Evolutionary conservation across 169 alveolate species (phyloP), one percentile per base, ranked within the genome.

Genomic region (Plasmodium gonderi): DNA sequence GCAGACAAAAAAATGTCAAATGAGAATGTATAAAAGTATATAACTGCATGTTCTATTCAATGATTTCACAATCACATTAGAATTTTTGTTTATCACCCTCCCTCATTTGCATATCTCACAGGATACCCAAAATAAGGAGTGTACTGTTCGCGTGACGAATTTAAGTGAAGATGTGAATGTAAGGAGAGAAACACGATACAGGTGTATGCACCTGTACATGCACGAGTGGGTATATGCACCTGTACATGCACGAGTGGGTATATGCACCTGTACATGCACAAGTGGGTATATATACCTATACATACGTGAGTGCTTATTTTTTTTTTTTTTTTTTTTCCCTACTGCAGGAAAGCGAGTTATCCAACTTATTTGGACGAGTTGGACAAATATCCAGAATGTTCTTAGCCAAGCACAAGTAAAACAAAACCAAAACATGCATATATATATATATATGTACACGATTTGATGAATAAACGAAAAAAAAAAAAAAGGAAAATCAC

Each of bases 71-170:
- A 2, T 0, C 7, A 14, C 4, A 38, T 29, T 47, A 14, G 3
- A 42, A 42, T 2, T 51, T 38, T 54, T 72, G 20, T 31, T 74
- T 91, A 60, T 92, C 64, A 45, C 85, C 54, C n/a, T 80, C 91
- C 78, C 79, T 91, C 20, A 45, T 79, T 60, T 51, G 42, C n/a
- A 65, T 85, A 54, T 72, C 90, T 54, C 65, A 79, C 11, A 80
- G 79, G 79, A 87, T 4, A 65, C 91, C 23, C 95, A 91, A 49
- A 85, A 96, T 82, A 98, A 97, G 72, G 98, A 97, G 72, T 95
- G 97, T 91, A 97, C 98, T 17, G 95, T 97, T 79, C 95, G 98
- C 47, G 98, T 97, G 77, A 97, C 98, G 67, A 97, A 97, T 92
- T 82, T 97, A 31, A 95, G 98, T 51, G 98, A 97, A 54, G 98